Evolutionary conservation across 148 eudicot genomes (phyloP), one percentile per base, ranked within the genome.

Genomic region (Bassia scoparia): DNA sequence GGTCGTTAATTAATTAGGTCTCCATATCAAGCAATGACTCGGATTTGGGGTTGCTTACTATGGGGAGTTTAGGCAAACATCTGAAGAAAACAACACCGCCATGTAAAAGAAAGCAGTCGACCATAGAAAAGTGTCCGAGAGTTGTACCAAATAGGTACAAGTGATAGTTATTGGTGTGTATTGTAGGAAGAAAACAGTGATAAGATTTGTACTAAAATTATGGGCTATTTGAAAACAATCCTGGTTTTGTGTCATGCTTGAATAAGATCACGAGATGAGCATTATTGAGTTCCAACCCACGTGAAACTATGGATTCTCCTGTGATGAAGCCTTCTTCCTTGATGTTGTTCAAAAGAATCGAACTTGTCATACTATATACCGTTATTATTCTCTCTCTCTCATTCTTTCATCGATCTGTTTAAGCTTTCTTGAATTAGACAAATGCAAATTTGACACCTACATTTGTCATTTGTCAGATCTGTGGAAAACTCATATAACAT

Each of bases 101-200:
- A 12, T 38, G 67, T 74, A 44, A 74, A 80, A 34, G 70, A 83
- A 43, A 64, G 73, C 68, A 44, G n/a, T n/a, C 29, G 3, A 20
- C 21, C n/a, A n/a, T n/a, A 54, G 35, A 20, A 53, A 16, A 7
- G 35, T 21, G 83, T 87, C 33, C 97, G 7, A 86, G 80, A 72
- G 96, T 88, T 55, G 96, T 92, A 41, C 96, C 93, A 3, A 89
- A 85, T 80, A 96, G 97, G 41, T 93, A 92, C 63, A 64, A n/a
- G n/a, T n/a, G n/a, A n/a, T n/a, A n/a, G n/a, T n/a, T n/a, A n/a
- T n/a, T 86, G 86, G 97, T 82, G 90, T 92, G 3, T 92, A 89
- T n/a, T 41, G 90, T 92, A 17, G 96, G 97, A n/a, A 0, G 74
- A 87, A 71, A 75, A 79, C 58, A 78, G n/a, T 81, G 33, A 84